A percentile compares a stretch with the other conserved stretches of the same genome.
Evolutionary conservation across 805 yeast genomes (phyloP).

Genomic region (Candida insectalens): DNA sequence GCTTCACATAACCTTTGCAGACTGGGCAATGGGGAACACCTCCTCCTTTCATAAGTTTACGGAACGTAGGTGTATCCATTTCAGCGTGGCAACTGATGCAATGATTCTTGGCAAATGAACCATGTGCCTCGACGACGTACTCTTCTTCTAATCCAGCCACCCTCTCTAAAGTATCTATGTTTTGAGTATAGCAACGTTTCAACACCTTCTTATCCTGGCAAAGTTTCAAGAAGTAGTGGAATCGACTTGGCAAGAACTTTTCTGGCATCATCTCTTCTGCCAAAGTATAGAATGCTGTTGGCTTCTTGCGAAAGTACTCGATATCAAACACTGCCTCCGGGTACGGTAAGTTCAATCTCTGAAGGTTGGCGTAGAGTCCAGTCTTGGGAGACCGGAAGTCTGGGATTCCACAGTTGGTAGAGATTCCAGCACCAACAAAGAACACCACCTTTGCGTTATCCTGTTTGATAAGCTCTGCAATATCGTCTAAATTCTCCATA

Average conservation of each 20-base stretch:
- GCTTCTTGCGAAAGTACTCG: constrained; percentile 64
- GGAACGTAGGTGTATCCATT: constrained; percentile 40
- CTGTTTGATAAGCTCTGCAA: constrained; percentile 15
- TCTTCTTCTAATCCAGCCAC: constrained; percentile 65
- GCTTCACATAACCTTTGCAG: constrained; percentile 78
- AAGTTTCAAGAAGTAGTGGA: constrained; percentile 63
- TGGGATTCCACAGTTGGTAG: constrained; percentile 91
- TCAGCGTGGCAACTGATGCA: constrained; percentile 66
- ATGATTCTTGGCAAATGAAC: constrained; percentile 78
- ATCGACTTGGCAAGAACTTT: constrained; percentile 70
- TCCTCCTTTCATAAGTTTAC: constrained; percentile 23
- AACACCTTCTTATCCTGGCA: constrained; percentile 55
- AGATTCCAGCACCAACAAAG: constrained; percentile 88
- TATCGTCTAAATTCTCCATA: constrained; percentile 17
- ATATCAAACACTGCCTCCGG: constrained; percentile 96
- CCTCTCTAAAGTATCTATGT: constrained; percentile 86
- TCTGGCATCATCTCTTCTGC: constrained; percentile 88
- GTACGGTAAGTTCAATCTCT: constrained; percentile 67
- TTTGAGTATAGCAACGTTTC: constrained; percentile 78
- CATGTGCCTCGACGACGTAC: constrained; percentile 83
- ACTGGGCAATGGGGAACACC: constrained; percentile 43
- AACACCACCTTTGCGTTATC: constrained; percentile 39
- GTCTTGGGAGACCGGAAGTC: constrained; percentile 90
- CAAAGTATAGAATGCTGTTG: constrained; percentile 75
- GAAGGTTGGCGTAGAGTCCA: constrained; percentile 74